These are phyloP conservation scores for Coemansia sp. DNA, from an alignment of 192 early-diverging fungal species.

Conservation along the genomic window DNA sequence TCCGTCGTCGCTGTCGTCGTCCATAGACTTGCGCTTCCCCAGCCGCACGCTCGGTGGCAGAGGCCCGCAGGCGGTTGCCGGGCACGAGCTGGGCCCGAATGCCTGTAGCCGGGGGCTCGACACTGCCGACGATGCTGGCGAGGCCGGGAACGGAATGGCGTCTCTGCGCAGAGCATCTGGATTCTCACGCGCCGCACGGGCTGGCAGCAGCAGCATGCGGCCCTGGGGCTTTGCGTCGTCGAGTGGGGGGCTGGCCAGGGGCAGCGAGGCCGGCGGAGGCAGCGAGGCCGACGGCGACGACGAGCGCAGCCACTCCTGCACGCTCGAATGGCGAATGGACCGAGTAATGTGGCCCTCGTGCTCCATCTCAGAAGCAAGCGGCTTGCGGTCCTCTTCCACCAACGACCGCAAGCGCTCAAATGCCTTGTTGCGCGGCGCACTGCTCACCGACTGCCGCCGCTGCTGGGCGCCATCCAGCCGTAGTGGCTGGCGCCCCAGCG, in stretches of 20 bases:
- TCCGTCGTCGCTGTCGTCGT: slow-evolving; percentile 8
- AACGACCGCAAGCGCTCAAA: slow-evolving; percentile 37
- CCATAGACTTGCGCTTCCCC: slow-evolving; percentile 32
- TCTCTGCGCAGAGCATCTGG: neutral
- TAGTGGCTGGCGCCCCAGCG: neutral
- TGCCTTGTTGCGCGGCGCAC: slow-evolving; percentile 41
- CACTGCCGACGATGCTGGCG: slow-evolving; percentile 15
- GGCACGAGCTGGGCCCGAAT: slow-evolving; percentile 2
- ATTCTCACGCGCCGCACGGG: neutral
- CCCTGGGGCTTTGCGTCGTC: neutral
- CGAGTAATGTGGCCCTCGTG: slow-evolving; percentile 47
- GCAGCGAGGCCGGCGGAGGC: neutral
- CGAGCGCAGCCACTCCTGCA: slow-evolving; percentile 46
- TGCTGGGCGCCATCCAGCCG: neutral
- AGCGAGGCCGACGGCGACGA: slow-evolving; percentile 6
- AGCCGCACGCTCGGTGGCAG: neutral
- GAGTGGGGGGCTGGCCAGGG: slow-evolving; percentile 4
- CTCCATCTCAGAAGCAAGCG: slow-evolving; percentile 46
- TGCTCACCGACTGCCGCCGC: slow-evolving; percentile 16
- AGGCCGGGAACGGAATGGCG: slow-evolving; percentile 13
- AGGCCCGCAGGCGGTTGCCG: neutral
- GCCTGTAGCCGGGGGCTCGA: slow-evolving; percentile 26
- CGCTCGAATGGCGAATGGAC: slow-evolving; percentile 35
- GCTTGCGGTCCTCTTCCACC: slow-evolving; percentile 37
- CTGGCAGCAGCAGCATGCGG: neutral